Conservation (phyloP, 2,329 filamentous ascomycete genomes). For the Calonectria pteridis region DNA sequence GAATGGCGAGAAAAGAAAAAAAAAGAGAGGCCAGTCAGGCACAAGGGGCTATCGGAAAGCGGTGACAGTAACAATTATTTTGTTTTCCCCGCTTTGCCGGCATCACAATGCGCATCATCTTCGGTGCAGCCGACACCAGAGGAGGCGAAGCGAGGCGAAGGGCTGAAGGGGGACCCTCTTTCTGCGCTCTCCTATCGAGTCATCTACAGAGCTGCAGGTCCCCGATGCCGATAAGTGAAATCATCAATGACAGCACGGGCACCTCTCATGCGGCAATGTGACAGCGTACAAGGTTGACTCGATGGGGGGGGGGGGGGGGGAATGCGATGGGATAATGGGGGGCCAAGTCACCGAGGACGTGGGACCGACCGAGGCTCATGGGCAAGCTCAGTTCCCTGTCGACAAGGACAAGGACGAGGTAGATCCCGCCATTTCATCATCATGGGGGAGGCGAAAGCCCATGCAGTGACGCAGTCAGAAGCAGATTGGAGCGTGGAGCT, state of each 20-base stretch:
- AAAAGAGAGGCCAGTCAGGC: background rate
- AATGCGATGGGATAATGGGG: too few species aligned
- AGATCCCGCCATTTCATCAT: slow-evolving; percentile 26
- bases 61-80: slow-evolving; percentile 28
- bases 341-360: slow-evolving; percentile 5
- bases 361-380: background rate
- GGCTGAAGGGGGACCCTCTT: background rate
- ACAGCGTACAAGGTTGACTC: slow-evolving; percentile 22
- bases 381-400: background rate
- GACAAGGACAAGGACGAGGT: slow-evolving; percentile 5
- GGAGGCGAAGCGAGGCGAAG: slow-evolving; percentile 10
- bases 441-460: background rate
- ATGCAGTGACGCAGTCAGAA: background rate
- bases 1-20: too few species aligned
- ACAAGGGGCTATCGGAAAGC: slow-evolving; percentile 1
- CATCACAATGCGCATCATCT: slow-evolving; percentile 9
- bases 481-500: background rate
- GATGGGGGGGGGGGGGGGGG: too few species aligned
- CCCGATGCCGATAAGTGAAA: slow-evolving; percentile 18
- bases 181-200: background rate
- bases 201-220: slow-evolving; percentile 11
- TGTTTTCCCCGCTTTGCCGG: background rate
- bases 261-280: slow-evolving; percentile 7
- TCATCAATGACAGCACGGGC: background rate
- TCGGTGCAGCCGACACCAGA: slow-evolving; percentile 15